These are phyloP conservation scores for Rhinocladiella mackenziei DNA, from an alignment of 2,329 filamentous ascomycete genomes.

Conservation along the genomic window DNA sequence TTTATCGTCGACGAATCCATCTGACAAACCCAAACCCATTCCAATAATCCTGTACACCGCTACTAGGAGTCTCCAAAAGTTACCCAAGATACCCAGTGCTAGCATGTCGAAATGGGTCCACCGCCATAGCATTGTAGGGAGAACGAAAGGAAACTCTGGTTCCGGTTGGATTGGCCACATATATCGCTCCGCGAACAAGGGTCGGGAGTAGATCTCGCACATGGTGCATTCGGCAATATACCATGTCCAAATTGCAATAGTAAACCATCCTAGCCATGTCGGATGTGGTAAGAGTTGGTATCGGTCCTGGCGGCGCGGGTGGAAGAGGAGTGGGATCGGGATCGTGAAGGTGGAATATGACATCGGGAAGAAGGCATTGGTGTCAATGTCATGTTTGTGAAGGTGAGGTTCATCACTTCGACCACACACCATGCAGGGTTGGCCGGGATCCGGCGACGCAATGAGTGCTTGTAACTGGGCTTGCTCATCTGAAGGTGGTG, in stretches of 20 bases:
- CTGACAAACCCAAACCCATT: constrained; percentile 37
- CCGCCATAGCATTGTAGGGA: constrained; percentile 52
- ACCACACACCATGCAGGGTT: constrained; percentile 16
- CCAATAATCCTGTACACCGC: constrained; percentile 19
- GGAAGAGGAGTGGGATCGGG: constrained; percentile 41
- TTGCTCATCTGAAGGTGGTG: constrained; percentile 13
- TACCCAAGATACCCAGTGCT: constrained; percentile 1
- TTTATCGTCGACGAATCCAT: constrained; percentile 42
- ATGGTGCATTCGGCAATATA: constrained; percentile 47
- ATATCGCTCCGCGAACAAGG: constrained; percentile 46
- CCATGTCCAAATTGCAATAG: constrained; percentile 45
- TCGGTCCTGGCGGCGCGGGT: constrained; percentile 32
- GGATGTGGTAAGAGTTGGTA: constrained; percentile 33
- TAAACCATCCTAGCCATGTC: constrained; percentile 39
- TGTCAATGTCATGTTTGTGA: background rate
- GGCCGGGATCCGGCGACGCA: constrained; percentile 1
- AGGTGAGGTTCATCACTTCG: constrained; percentile 1
- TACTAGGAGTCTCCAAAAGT: constrained; percentile 17
- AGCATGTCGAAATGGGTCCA: constrained; percentile 32
- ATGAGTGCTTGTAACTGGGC: constrained; percentile 9
- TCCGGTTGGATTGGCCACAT: constrained; percentile 48
- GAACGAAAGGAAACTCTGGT: constrained; percentile 53
- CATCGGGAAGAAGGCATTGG: constrained; percentile 44
- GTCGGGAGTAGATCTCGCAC: constrained; percentile 52
- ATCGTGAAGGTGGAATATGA: constrained; percentile 52